These are phyloP conservation scores for Canariomyces notabilis DNA, from an alignment of 2,329 filamentous ascomycete genomes.

Conservation along the genomic window DNA sequence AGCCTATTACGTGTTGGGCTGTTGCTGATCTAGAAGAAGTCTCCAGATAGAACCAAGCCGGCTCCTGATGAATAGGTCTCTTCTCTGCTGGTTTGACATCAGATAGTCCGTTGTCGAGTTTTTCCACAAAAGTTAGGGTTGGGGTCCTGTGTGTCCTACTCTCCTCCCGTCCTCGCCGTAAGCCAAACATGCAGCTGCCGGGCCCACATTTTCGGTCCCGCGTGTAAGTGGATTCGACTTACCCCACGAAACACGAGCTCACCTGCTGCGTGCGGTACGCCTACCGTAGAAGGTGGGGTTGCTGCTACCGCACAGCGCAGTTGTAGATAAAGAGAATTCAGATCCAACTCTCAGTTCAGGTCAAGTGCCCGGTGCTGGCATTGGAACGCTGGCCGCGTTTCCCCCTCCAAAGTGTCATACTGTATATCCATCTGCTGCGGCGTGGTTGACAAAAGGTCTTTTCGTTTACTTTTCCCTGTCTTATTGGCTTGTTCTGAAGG, in stretches of 20 bases:
- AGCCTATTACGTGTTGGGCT: too few species aligned
- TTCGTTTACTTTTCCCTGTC: constrained; percentile 3
- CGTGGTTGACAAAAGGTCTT: background rate
- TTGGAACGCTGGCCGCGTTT: background rate
- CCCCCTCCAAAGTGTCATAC: too few species aligned
- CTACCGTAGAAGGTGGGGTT: constrained; percentile 20
- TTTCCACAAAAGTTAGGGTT: too few species aligned
- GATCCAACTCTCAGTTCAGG: background rate
- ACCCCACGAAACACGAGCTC: constrained; percentile 14
- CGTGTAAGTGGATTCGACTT: background rate
- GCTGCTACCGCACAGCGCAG: constrained; percentile 7
- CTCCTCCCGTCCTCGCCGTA: too few species aligned
- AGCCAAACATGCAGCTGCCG: constrained; percentile 8
- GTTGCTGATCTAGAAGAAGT: too few species aligned
- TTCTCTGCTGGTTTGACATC: too few species aligned
- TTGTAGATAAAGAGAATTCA: constrained; percentile 9
- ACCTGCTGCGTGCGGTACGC: too few species aligned
- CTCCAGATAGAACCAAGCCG: too few species aligned
- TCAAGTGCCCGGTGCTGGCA: background rate
- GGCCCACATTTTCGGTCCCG: constrained; percentile 7
- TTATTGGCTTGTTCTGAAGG: background rate
- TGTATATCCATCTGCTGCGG: background rate
- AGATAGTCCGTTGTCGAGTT: too few species aligned
- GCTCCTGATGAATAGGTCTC: too few species aligned
- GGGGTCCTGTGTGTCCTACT: too few species aligned